Base-by-base conservation (phyloP, 345 rosid species). In the Populus simonii region DNA sequence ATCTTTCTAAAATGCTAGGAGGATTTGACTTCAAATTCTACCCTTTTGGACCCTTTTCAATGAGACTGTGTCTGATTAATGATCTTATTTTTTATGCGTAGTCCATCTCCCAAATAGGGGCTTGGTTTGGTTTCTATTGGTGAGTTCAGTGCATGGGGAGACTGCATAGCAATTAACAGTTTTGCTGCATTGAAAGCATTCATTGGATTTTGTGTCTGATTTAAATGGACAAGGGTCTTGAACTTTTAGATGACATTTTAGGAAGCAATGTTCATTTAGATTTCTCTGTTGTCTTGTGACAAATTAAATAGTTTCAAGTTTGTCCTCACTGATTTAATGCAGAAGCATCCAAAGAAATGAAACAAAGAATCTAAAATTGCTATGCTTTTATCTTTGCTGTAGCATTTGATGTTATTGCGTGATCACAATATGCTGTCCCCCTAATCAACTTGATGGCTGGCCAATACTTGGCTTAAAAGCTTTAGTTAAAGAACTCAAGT, bases 251-350 rank as follows among this genome's bases (percentile, higher is more conserved):
- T 59, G 29, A 27, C 65, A 27, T 23, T 59, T 59, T 59, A 59
- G 27, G 65, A 59, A 59, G 27, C 63, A 59, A 1, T 23, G 65
- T 10, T n/a, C 11, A 23, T 23, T n/a, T 9, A 59, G 65, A 27
- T 59, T 59, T 59, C 65, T 59, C 65, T 59, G 65, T 59, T 59
- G 65, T 59, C 65, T 23, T 59, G 65, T 59, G 65, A 23, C 65
- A 23, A 20, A 7, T 11, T 59, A 59, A 23, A 59, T n/a, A 59
- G 29, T 59, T 59, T n/a, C 29, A 59, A 23, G 16, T 59, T 10
- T 59, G 27, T 59, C 29, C 65, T 23, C 65, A 59, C 29, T 23
- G 65, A 59, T 59, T 23, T 59, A 22, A 20, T 22, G 63, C 63
- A n/a, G 63, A 57, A n/a, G 16, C 29, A 59, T 59, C 65, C 65